Evolutionary conservation across 441 rosid species (phyloP).

Genomic region (Pelargonium citronellum): DNA sequence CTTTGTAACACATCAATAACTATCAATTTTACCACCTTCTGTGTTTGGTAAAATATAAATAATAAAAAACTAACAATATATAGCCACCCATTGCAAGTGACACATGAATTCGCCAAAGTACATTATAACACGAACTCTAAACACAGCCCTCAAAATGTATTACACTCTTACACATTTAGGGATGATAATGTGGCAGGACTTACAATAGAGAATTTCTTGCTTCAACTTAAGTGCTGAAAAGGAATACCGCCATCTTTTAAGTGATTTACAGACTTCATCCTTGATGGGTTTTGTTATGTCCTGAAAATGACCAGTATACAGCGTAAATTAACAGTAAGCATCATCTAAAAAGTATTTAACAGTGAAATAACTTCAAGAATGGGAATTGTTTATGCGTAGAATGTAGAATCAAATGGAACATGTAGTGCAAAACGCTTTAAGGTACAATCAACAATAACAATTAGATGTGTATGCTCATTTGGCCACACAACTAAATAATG

Average conservation of each 20-base stretch:
- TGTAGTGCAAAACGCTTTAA: neutral
- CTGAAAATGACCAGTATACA: conserved; percentile 34
- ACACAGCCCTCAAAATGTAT: neutral
- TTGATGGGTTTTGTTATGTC: conserved; percentile 80
- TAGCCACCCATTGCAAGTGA: conserved; percentile 3
- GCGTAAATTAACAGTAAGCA: conserved; percentile 2
- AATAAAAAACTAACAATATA: no score
- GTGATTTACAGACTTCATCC: conserved; percentile 71
- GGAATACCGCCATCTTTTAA: conserved; percentile 72
- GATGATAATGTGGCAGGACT: conserved; percentile 30
- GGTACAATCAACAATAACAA: neutral
- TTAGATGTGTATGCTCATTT: neutral
- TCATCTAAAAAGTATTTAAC: neutral
- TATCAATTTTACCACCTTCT: no score
- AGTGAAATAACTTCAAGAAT: neutral
- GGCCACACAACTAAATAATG: neutral
- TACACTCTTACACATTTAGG: neutral
- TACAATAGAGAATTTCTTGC: conserved; percentile 90
- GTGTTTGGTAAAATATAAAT: no score
- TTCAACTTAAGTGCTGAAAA: conserved; percentile 82
- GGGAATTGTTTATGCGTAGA: neutral
- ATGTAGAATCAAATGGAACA: conserved; percentile 1
- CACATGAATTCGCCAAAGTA: neutral
- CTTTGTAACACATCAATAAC: no score
- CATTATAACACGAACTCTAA: neutral